A percentile compares a stretch with the other conserved stretches of the same genome.
phyloP scores from a whole-genome alignment of 352 stramenopile species.

The Phytophthora syringae region DNA sequence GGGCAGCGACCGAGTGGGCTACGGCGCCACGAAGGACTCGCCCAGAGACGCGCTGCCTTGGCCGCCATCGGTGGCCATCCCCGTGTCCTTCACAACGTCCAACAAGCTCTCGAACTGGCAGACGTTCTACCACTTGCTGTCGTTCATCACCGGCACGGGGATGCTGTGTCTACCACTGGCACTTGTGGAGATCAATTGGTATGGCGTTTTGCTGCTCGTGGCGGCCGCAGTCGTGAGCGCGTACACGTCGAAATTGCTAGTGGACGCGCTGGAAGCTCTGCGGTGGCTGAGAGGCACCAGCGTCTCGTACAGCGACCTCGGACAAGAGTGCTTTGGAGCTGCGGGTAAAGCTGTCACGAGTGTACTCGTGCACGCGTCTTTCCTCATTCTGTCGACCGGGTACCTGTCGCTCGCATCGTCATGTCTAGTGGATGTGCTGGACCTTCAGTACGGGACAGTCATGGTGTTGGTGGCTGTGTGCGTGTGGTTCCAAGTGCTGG shows the following conservation, averaged over 20 bases:
- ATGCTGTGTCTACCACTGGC: slow-evolving; percentile 77
- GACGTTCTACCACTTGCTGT: slow-evolving; percentile 73
- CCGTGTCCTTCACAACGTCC: slow-evolving; percentile 12
- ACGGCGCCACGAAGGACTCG: slow-evolving; percentile 34
- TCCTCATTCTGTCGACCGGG: slow-evolving; percentile 66
- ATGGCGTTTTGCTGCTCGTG: slow-evolving; percentile 65
- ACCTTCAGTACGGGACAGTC: slow-evolving; percentile 57
- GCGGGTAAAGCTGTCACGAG: slow-evolving; percentile 48
- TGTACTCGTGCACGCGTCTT: slow-evolving; percentile 59
- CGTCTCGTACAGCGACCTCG: slow-evolving; percentile 77
- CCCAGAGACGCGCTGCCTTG: slow-evolving; percentile 17
- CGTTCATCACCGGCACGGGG: slow-evolving; percentile 76
- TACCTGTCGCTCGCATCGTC: slow-evolving; percentile 62
- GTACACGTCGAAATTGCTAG: slow-evolving; percentile 72
- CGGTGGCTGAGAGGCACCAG: slow-evolving; percentile 66
- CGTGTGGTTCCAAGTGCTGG: slow-evolving; percentile 74
- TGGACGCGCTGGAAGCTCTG: slow-evolving; percentile 74
- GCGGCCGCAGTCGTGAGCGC: slow-evolving; percentile 55
- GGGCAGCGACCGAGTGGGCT: slow-evolving; percentile 7
- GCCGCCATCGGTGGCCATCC: slow-evolving; percentile 14
- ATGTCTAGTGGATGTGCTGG: slow-evolving; percentile 69
- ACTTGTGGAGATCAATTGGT: slow-evolving; percentile 84
- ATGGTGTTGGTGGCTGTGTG: slow-evolving; percentile 57
- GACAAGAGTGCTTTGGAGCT: slow-evolving; percentile 67
- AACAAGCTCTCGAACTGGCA: slow-evolving; percentile 64